Evolutionary conservation across 371 early-diverging fungal species (phyloP), one percentile per base, ranked within the genome.

Genomic region (Lichtheimia corymbifera): DNA sequence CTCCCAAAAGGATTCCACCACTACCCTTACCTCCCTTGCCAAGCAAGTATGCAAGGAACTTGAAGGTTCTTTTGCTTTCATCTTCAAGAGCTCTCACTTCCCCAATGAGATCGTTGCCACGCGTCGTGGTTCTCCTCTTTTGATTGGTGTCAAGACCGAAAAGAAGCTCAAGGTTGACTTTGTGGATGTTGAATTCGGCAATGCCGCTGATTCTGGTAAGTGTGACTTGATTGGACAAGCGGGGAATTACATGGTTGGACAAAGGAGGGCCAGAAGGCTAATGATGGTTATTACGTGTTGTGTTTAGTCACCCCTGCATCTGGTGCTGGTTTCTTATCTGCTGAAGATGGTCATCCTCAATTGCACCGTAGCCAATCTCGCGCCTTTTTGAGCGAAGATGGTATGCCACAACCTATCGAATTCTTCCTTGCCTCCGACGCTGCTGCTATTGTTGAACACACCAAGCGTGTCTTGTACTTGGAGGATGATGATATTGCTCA

Each of bases 401-500:
- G 94, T 53, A 74, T 86, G 64, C 92, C 92, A 50, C 91, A 94
- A 72, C 93, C 94, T 55, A 90, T 97, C 59, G 99, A 99, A 82
- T 95, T 92, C 84, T 97, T 96, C 82, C 65, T 98, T 59, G 95
- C 99, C 22, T 97, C 98, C 6, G 99, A 98, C 75, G 92, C 98
- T 11, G 91, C 96, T 13, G 98, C 99, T 28, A 91, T 99, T 68
- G 91, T 97, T 53, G 99, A 98, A 82, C 99, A 98, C 84, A 98
- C 99, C 70, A 95, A 94, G 79, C 93, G 94, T 44, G 96, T 98
- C 55, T 82, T 99, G 50, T 97, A 95, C 77, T 84, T 99, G 57
- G 97, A 98, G 75, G 98, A 99, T 76, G 94, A 96, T 70, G 99
- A 99, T 83, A 94, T 99, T 75, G 98, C 94, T 52, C 95, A 97